A percentile compares a stretch with the other conserved stretches of the same genome.
phyloP scores from a whole-genome alignment of 2,329 filamentous ascomycete species.

The Fusarium torulosum region DNA sequence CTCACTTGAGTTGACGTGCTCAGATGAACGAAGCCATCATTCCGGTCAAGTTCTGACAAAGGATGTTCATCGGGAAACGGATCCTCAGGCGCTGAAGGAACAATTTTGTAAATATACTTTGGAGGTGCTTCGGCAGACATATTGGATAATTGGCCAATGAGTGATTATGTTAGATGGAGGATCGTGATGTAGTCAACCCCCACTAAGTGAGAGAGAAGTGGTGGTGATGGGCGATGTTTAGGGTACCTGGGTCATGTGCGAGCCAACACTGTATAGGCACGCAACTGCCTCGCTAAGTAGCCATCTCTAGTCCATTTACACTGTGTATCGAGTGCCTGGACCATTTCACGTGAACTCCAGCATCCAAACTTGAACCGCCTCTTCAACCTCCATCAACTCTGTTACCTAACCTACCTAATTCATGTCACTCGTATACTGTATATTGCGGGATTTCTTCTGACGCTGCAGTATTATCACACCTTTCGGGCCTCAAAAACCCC shows the following conservation, averaged over 20 bases:
- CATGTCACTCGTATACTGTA: not conserved
- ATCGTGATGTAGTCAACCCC: slow-evolving; percentile 4
- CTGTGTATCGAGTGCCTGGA: slow-evolving; percentile 21
- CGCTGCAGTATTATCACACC: slow-evolving; percentile 36
- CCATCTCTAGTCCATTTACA: not conserved
- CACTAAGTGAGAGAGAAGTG: slow-evolving; percentile 2
- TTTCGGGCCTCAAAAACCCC: slow-evolving; percentile 36
- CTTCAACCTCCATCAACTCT: slow-evolving; percentile 12
- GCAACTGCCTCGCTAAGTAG: fast-evolving
- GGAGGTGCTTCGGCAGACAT: slow-evolving; percentile 54
- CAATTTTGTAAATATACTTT: slow-evolving; percentile 71
- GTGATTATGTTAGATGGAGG: slow-evolving; percentile 2
- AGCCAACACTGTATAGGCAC: slow-evolving; percentile 12
- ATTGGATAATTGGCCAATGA: slow-evolving; percentile 7
- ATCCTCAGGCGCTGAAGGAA: slow-evolving; percentile 63
- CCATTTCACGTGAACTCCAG: slow-evolving; percentile 34
- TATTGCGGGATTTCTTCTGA: slow-evolving; percentile 29
- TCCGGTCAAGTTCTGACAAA: slow-evolving; percentile 69
- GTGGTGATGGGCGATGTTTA: slow-evolving; percentile 17
- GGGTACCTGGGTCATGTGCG: slow-evolving; percentile 17
- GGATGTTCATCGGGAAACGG: slow-evolving; percentile 68
- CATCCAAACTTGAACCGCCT: slow-evolving; percentile 24
- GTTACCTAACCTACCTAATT: not conserved
- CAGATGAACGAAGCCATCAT: slow-evolving; percentile 73
- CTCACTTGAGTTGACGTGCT: slow-evolving; percentile 67